These are phyloP conservation scores for Aspergillus pseudotamarii DNA, from an alignment of 2,329 filamentous ascomycete species.

Conservation along the genomic window DNA sequence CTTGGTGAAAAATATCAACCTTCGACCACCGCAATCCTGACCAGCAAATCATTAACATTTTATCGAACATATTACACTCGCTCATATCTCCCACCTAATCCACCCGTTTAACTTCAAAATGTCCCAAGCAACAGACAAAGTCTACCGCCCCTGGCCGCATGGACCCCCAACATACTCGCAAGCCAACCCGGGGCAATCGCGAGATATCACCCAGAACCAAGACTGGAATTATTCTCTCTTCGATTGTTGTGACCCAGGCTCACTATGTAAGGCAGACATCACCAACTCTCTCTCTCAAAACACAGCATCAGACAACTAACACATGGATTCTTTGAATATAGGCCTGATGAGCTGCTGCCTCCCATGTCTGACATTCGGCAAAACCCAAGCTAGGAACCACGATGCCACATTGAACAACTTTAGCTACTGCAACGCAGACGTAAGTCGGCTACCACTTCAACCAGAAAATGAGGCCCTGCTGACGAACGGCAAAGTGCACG, in stretches of 20 bases:
- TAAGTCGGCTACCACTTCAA: neutral
- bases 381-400: conserved; percentile 16
- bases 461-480: neutral
- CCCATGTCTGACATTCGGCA: conserved; percentile 23
- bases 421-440: conserved; percentile 16
- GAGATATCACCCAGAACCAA: conserved; percentile 10
- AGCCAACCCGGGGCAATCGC: conserved; percentile 1
- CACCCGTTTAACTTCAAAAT: neutral
- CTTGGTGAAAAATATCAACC: neutral
- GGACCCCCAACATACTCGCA: conserved; percentile 10
- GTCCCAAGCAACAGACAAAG: conserved; percentile 8
- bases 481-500: conserved; percentile 9
- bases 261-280: conserved; percentile 18
- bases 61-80: neutral
- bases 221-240: conserved; percentile 23
- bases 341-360: conserved; percentile 21
- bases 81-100: neutral
- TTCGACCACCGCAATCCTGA: neutral
- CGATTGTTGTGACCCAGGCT: conserved; percentile 17
- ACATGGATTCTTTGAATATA: neutral
- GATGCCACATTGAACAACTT: conserved; percentile 13
- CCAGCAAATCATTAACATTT: neutral
- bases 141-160: conserved; percentile 12
- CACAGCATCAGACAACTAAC: neutral
- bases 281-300: neutral